Conservation (phyloP, 1,139 yeast species). For the Yarrowia galli region DNA sequence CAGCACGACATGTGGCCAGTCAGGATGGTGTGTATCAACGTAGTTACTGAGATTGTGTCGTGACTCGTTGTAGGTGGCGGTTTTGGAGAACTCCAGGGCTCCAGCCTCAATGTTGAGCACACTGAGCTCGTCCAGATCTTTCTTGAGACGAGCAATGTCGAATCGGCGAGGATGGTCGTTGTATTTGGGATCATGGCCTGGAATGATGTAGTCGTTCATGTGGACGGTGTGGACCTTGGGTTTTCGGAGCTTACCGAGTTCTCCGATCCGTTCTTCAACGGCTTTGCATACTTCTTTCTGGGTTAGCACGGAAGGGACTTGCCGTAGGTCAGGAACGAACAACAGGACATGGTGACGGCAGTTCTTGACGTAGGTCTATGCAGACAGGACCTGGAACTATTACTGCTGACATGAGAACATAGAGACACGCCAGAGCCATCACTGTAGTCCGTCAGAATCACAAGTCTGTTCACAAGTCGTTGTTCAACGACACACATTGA, state of each 20-base stretch:
- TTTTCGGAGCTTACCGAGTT: constrained; percentile 40
- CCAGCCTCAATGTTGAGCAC: constrained; percentile 16
- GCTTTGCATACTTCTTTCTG: constrained; percentile 47
- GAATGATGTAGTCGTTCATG: constrained; percentile 48
- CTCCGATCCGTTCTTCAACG: constrained; percentile 42
- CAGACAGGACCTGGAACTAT: too few relatives aligned
- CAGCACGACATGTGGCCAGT: constrained; percentile 56
- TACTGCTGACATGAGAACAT: too few relatives aligned
- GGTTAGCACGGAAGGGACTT: neutral
- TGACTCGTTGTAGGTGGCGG: constrained; percentile 33
- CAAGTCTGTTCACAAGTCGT: too few relatives aligned
- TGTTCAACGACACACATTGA: neutral
- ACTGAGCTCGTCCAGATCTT: constrained; percentile 43
- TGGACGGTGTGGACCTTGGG: constrained; percentile 44
- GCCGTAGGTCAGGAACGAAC: neutral
- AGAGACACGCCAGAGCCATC: too few relatives aligned
- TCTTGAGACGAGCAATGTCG: constrained; percentile 52
- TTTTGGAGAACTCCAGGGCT: constrained; percentile 11
- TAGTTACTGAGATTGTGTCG: constrained; percentile 35
- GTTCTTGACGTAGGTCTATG: too few relatives aligned
- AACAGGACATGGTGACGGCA: too few relatives aligned
- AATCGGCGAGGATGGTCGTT: constrained; percentile 43
- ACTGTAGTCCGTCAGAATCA: neutral
- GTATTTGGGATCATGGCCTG: constrained; percentile 35
- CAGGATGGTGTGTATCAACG: constrained; percentile 32